Evolutionary conservation across 345 rosid genomes (phyloP), one percentile per base, ranked within the genome.

Genomic region (Dipteronia sinensis): DNA sequence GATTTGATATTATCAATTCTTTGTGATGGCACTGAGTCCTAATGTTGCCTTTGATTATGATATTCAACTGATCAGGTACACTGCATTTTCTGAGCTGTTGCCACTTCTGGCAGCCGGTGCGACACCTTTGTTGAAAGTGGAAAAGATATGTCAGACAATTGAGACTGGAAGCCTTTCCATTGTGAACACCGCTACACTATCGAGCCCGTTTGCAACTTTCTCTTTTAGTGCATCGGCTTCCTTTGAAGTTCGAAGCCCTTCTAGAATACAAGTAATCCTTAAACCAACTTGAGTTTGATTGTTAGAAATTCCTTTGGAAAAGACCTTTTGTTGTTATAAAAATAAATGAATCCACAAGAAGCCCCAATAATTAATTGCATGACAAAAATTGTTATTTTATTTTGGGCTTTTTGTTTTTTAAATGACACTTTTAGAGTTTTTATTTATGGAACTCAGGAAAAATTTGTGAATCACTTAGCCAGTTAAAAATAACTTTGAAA

Each of bases 11-110:
- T 42, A 12, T 16, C 29, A 40, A 10, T 67, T 65, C 6, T 38
- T 49, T 15, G 38, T 78, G 27, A 19, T 9, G 53, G 16, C 31
- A 8, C 34, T 42, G 49, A 8, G 20, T 22, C 16, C 78, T 71
- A 68, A 55, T 49, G 75, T 25, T 20, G 42, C 4, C 7, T 44
- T 17, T 69, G 16, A 65, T 63, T 58, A 25, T 55, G 53, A 2
- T 72, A 74, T 65, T 49, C 27, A 8, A 51, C 44, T 78, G 64
- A 69, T 81, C 76, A 95, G 99, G 87, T 95, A 95, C 79, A 95
- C 98, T 44, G 96, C 98, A 38, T 92, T 84, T 83, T 95, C 99
- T 3, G 98, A 95, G 93, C 78, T 95, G 80, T 80, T 95, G 87
- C 98, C 99, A 6, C 92, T 95, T 34, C 83, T 95, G 72, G 98